These are phyloP conservation scores for California macrophylla DNA, from an alignment of 441 rosid species.

Conservation along the genomic window DNA sequence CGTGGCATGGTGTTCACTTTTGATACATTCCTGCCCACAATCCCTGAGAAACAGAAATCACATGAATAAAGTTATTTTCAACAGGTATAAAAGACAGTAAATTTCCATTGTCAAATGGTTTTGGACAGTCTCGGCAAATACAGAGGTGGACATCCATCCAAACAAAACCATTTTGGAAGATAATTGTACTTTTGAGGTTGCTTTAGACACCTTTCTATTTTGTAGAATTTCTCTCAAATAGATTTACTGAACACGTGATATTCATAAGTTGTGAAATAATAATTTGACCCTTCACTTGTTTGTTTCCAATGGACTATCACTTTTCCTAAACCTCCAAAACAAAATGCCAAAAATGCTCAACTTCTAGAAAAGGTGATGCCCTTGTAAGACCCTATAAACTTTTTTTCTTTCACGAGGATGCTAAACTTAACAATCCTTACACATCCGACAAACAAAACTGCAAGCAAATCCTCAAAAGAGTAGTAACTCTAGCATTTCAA, in stretches of 20 bases:
- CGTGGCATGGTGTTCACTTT: constrained; percentile 30
- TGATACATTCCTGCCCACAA: constrained; percentile 25
- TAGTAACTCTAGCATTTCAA: background rate
- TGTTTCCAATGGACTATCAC: no score
- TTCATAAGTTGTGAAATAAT: background rate
- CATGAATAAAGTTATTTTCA: constrained; percentile 8
- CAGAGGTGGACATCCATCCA: background rate
- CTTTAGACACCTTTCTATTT: background rate
- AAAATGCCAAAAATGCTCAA: background rate
- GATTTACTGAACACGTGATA: background rate
- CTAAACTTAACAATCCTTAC: background rate
- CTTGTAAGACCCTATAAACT: background rate
- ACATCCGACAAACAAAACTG: background rate
- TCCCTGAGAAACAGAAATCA: constrained; percentile 28
- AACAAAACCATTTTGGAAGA: background rate
- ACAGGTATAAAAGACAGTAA: background rate
- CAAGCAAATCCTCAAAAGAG: background rate
- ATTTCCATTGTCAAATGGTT: background rate
- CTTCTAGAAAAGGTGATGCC: background rate
- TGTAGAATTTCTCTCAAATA: background rate
- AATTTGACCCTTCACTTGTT: background rate
- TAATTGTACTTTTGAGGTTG: background rate
- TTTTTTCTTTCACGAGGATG: background rate
- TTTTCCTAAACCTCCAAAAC: background rate
- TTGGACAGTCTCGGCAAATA: background rate